Base-by-base conservation (phyloP, 2,329 filamentous ascomycete genomes). In the Pyrenophora teres region DNA sequence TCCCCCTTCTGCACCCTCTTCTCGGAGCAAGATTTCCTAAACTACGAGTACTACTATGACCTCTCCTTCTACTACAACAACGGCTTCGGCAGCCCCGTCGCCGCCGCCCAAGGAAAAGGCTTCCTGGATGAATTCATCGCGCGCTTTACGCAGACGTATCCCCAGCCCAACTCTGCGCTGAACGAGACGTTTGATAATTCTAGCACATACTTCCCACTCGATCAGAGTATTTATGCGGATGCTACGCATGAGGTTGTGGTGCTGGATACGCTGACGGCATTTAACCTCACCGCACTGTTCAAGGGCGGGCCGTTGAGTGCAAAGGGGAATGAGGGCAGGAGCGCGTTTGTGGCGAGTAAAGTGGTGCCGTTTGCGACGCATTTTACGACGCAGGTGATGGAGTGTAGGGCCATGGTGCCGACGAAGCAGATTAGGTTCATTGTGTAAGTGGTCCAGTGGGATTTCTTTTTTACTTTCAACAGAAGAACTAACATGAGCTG, bases 1-100 rank as follows among this genome's bases (percentile, higher is more conserved):
- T 77, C 76, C 0, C 60, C 70, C 3, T 78, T 78, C 64, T 78
- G 76, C 55, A 37, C 51, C 5, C 64, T 78, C 8, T 78, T 78
- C 61, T 75, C 61, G 40, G 64, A 77, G 38, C 58, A 77, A 46
- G 76, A 78, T 49, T 78, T 74, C 51, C 25, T 77, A 8, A 76
- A 76, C 52, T 77, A 72, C 47, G 76, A 78, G 44, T 78, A 78
- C 59, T 76, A 70, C 60, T 76, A 70, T 54, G 76, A 78, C 49
- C 60, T 78, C 25, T 71, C 71, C 50, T 64, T 76, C 60, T 69
- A 68, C 56, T 67, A 64, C 56, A 68, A 70, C 57, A 70, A 70
- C 46, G 64, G 67, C 0, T 64, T 64, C 7, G 66, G 67, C 5
- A 68, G 64, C 4, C 66, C 66, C 3, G 66, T 69, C 3, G 52